Conservation (phyloP, 306 rosid genomes). For the Casuarina glauca region DNA sequence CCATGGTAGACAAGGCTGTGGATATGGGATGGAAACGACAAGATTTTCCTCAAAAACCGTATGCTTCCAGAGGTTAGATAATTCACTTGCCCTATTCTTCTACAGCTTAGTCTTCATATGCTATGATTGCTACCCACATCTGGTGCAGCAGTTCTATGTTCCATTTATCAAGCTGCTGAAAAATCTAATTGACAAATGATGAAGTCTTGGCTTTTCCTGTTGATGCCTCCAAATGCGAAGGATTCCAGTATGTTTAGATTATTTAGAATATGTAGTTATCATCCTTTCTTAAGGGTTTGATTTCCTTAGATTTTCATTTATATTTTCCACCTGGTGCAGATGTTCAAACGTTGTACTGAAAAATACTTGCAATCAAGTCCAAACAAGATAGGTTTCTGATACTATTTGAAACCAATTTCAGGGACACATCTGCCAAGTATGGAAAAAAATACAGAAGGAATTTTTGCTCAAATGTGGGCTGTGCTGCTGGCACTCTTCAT, state of each 20-base stretch:
- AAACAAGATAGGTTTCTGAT: not conserved
- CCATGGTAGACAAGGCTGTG: slow-evolving; percentile 87
- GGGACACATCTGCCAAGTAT: slow-evolving; percentile 38
- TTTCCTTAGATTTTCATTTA: not conserved
- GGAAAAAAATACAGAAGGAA: slow-evolving; percentile 34
- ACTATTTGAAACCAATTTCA: slow-evolving; percentile 39
- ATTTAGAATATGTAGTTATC: not conserved
- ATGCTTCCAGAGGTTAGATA: slow-evolving; percentile 51
- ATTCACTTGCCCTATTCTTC: slow-evolving; percentile 16
- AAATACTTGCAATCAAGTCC: not conserved
- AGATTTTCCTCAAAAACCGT: slow-evolving; percentile 30
- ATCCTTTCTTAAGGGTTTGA: not conserved
- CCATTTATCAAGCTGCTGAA: not conserved
- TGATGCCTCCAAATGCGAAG: not conserved
- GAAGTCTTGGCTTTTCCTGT: slow-evolving; percentile 3
- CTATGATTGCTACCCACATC: slow-evolving; percentile 9
- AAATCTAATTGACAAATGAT: not conserved
- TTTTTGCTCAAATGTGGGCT: slow-evolving; percentile 42
- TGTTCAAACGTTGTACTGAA: not conserved
- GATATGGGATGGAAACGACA: slow-evolving; percentile 59
- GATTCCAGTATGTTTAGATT: not conserved
- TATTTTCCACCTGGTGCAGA: not conserved
- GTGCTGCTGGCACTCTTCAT: slow-evolving; percentile 54
- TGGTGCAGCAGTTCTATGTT: not conserved
- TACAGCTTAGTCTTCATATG: slow-evolving; percentile 13